Evolutionary conservation across 306 rosid species (phyloP).

Genomic region (Vicia faba): DNA sequence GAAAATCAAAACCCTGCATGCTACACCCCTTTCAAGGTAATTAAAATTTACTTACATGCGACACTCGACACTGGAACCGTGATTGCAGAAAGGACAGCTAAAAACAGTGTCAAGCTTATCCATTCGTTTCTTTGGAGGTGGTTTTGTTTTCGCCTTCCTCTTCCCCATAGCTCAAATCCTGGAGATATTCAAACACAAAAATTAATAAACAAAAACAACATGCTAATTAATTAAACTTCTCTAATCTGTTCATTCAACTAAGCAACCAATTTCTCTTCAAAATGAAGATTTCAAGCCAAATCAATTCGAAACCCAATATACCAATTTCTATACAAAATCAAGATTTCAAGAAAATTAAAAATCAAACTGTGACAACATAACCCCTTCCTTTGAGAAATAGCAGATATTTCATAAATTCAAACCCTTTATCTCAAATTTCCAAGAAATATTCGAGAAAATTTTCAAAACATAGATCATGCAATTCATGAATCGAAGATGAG

Average conservation of each 20-base stretch:
- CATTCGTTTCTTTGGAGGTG: slow-evolving; percentile 91
- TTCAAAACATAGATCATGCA: not conserved
- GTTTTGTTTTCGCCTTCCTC: slow-evolving; percentile 90
- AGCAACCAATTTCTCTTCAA: not conserved
- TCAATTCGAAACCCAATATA: too few relatives aligned
- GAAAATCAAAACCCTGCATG: not conserved
- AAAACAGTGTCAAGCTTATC: slow-evolving; percentile 97
- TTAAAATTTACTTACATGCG: slow-evolving; percentile 64
- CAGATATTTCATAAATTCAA: not conserved
- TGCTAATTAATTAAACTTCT: not conserved
- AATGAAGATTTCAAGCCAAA: not conserved
- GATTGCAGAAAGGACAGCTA: slow-evolving; percentile 97
- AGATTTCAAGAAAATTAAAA: not conserved
- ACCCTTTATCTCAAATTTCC: not conserved
- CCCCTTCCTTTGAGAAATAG: too few relatives aligned
- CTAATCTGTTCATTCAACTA: slow-evolving; percentile 6
- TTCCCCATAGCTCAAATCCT: slow-evolving; percentile 77
- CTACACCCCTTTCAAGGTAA: not conserved
- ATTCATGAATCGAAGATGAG: not conserved
- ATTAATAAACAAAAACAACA: not conserved
- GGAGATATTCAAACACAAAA: slow-evolving; percentile 21
- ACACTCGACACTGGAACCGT: slow-evolving; percentile 90
- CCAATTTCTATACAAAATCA: not conserved
- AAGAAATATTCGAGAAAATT: not conserved
- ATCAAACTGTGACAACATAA: not conserved